Evolutionary conservation across 2,329 filamentous ascomycete species (phyloP).

Genomic region (Fusarium temperatum): DNA sequence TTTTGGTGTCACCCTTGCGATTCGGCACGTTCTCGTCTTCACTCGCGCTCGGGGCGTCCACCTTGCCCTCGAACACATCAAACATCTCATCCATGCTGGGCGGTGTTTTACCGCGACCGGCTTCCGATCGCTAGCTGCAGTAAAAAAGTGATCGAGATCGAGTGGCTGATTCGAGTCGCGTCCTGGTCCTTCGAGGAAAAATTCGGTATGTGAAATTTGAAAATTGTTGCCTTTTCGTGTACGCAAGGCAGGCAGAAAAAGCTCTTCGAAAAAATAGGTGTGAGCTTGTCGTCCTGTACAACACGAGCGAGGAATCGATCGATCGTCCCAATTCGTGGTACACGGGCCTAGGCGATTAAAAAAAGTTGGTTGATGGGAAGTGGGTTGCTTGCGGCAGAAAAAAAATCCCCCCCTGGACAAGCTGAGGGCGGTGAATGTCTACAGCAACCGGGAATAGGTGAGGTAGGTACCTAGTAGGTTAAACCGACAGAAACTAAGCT

Average conservation of each 20-base stretch:
- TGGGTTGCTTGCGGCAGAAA: constrained; percentile 42
- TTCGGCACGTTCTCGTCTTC: constrained; percentile 55
- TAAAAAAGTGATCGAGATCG: constrained; percentile 27
- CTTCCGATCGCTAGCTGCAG: constrained; percentile 13
- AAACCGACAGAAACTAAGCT: neutral
- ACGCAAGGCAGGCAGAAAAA: neutral
- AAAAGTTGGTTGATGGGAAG: constrained; percentile 39
- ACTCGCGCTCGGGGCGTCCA: constrained; percentile 50
- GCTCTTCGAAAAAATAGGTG: neutral
- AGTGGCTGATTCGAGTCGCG: constrained; percentile 5
- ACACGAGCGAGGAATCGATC: constrained; percentile 26
- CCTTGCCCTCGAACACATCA: constrained; percentile 78
- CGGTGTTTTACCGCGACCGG: constrained; percentile 22
- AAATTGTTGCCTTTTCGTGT: neutral
- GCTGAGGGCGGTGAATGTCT: constrained; percentile 34
- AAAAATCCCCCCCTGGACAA: constrained; percentile 36
- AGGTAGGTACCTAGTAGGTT: no score
- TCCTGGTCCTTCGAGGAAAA: neutral
- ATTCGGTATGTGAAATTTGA: neutral
- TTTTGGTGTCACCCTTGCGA: constrained; percentile 73
- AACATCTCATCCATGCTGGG: constrained; percentile 79
- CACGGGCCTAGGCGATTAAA: constrained; percentile 30
- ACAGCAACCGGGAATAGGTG: neutral
- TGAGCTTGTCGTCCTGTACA: constrained; percentile 22
- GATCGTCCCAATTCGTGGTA: constrained; percentile 37